Evolutionary conservation across 1,139 yeast species (phyloP).

Genomic region (Taphrina confusa): DNA sequence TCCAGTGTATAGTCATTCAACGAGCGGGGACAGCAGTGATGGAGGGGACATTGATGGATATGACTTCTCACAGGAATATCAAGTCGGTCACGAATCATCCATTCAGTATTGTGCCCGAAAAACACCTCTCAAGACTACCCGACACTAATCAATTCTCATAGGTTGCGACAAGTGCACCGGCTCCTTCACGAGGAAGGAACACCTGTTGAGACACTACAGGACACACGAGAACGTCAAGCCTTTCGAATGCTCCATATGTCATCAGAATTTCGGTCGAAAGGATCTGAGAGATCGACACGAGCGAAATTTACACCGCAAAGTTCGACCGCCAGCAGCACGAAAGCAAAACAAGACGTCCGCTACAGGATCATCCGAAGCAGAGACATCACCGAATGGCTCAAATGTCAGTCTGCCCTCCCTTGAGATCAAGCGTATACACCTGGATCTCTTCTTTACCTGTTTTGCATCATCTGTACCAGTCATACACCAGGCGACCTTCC

Average conservation of each 20-base stretch:
- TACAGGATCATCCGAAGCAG: background rate
- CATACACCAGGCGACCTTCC: conserved; percentile 14
- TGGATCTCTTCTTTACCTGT: conserved; percentile 13
- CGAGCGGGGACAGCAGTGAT: background rate
- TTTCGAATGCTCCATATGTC: conserved; percentile 60
- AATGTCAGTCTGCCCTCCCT: background rate
- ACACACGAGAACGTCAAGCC: conserved; percentile 97
- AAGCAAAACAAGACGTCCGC: background rate
- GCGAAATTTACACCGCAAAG: conserved; percentile 13
- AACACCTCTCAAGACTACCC: background rate
- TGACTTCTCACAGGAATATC: background rate
- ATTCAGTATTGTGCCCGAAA: background rate
- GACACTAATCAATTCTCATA: background rate
- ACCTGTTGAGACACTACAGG: conserved; percentile 86
- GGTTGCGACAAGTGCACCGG: conserved; percentile 82
- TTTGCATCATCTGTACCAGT: conserved; percentile 9
- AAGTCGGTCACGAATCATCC: conserved; percentile 6
- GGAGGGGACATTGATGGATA: conserved; percentile 4
- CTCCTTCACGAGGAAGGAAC: conserved; percentile 93
- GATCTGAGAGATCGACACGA: conserved; percentile 19
- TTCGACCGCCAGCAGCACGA: conserved; percentile 7
- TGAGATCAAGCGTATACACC: background rate
- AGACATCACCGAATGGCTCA: background rate
- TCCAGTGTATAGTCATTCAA: too few species aligned
- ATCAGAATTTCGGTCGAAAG: conserved; percentile 17